Evolutionary conservation across 768 basidiomycete species (phyloP), one percentile per base, ranked within the genome.

Genomic region (Suillus sp.): DNA sequence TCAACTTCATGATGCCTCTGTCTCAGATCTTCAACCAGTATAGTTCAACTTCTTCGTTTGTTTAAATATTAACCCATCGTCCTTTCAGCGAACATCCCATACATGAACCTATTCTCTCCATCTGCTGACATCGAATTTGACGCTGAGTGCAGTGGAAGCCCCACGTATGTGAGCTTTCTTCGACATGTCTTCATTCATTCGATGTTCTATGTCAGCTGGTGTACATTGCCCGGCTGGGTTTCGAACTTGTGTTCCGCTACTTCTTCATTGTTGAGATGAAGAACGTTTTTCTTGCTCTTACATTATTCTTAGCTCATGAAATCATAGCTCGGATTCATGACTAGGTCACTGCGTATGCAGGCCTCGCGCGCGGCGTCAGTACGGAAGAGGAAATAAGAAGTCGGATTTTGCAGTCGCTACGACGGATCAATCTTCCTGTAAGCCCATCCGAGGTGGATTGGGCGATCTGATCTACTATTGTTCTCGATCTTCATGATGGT

Each of bases 1-100:
- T 79, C 65, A 76, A 75, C 51, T 81, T 81, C 66, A 64, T 72
- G 37, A 20, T 78, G 54, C 78, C 77, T 6, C 67, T 78, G 63
- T 68, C 80, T 25, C 71, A 81, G 35, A 78, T 84, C 61, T 78
- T 84, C 68, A 80, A 81, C 67, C 78, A 80, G 72, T 75, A 70
- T 65, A 71, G 75, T 66, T 61, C 54, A 64, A 70, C 4, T 72
- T 69, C 63, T 59, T 59, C 5, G 64, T 69, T 45, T 68, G 66
- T 9, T 68, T 67, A 74, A 71, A 70, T 76, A 78, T 54, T 60
- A 78, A 79, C 66, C 79, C 79, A 72, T 78, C 40, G 77, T 77
- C 34, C 68, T 79, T 7, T 55, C 70, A 60, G 67, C 48, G 70
- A 71, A 62, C 61, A 64, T 48, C 27, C n/a, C 27, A 25, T 8